These are phyloP conservation scores for Tetrahymena borealis DNA, from an alignment of 73 alveolate genomes.

Conservation along the genomic window DNA sequence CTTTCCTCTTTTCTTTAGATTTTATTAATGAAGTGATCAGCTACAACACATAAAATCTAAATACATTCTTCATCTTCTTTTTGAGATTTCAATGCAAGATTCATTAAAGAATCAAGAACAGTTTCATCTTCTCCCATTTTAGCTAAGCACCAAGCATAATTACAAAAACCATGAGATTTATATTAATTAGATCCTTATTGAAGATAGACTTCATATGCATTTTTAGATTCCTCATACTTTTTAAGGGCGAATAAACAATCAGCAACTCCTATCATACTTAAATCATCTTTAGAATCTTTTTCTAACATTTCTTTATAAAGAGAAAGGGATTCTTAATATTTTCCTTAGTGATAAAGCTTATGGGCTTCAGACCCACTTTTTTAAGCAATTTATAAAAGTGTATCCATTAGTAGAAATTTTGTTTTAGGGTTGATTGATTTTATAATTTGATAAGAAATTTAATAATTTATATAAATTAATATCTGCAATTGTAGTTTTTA, in stretches of 20 bases:
- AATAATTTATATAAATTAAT: too few relatives aligned
- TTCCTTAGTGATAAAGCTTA: neutral
- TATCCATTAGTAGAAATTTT: neutral
- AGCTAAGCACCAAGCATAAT: neutral
- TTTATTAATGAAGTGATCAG: neutral
- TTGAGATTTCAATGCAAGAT: neutral
- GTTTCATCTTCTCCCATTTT: neutral
- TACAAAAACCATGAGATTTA: neutral
- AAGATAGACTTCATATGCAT: neutral
- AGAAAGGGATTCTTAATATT: neutral
- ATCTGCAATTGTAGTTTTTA: too few relatives aligned
- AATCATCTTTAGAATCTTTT: neutral
- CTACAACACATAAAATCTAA: neutral
- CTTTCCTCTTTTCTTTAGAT: neutral
- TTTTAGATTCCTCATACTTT: neutral
- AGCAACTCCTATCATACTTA: neutral
- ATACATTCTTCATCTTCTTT: neutral
- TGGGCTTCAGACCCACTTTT: neutral
- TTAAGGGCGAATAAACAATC: neutral
- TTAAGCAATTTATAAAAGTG: neutral
- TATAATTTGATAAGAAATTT: too few relatives aligned
- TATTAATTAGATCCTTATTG: neutral
- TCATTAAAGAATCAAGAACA: neutral
- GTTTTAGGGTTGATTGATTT: too few relatives aligned
- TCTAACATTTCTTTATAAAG: neutral